Conservation (phyloP, 129 eudicot genomes). For the Gnaphalium uliginosum region DNA sequence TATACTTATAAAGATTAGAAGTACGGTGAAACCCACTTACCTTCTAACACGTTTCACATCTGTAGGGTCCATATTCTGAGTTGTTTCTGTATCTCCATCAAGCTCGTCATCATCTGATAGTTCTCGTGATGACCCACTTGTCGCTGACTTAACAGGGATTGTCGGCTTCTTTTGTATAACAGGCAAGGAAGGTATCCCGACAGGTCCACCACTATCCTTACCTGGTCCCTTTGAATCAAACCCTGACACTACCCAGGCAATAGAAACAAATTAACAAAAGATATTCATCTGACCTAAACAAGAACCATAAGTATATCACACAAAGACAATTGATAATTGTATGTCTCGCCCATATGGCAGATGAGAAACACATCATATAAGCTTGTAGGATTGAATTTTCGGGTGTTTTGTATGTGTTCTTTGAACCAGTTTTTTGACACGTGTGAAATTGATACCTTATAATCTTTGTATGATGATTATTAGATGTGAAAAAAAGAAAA, state of each 20-base stretch:
- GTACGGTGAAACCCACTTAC: slow-evolving; percentile 38
- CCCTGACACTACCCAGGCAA: slow-evolving; percentile 37
- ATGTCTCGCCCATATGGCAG: slow-evolving; percentile 1
- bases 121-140: slow-evolving; percentile 93
- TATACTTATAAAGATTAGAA: background rate
- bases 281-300: background rate
- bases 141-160: slow-evolving; percentile 76
- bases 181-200: slow-evolving; percentile 75
- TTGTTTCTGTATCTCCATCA: slow-evolving; percentile 79
- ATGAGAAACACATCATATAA: background rate
- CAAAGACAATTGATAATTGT: background rate
- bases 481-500: too few relatives aligned
- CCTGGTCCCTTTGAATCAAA: slow-evolving; percentile 50
- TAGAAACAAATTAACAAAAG: slow-evolving; percentile 5
- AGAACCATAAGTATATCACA: slow-evolving; percentile 1
- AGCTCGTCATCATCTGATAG: slow-evolving; percentile 91
- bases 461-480: slow-evolving; percentile 8
- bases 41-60: slow-evolving; percentile 97
- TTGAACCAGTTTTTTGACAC: background rate
- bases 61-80: slow-evolving; percentile 73
- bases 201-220: slow-evolving; percentile 57
- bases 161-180: slow-evolving; percentile 56
- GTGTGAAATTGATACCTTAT: background rate
- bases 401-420: background rate
- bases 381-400: background rate